Conservation (phyloP, 345 rosid species). For the Mercurialis annua region DNA sequence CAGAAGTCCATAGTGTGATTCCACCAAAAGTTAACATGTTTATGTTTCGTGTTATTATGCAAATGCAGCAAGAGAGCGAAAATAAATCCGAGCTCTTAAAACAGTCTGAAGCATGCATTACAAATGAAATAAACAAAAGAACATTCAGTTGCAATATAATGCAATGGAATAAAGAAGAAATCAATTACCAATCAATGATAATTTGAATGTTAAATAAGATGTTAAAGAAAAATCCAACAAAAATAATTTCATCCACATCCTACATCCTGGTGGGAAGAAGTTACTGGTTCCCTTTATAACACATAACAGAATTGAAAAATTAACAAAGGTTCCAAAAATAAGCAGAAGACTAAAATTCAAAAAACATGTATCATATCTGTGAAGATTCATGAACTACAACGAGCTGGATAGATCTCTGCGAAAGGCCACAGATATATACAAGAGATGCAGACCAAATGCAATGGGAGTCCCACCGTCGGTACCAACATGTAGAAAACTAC, state of each 20-base stretch:
- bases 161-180: conserved; percentile 9
- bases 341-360: conserved; percentile 24
- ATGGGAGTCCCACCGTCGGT: conserved; percentile 15
- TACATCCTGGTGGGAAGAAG: conserved; percentile 29
- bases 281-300: conserved; percentile 27
- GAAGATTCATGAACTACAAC: conserved; percentile 36
- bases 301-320: conserved; percentile 32
- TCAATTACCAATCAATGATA: conserved; percentile 21
- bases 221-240: conserved; percentile 23
- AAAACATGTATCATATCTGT: conserved; percentile 29
- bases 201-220: conserved; percentile 16
- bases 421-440: conserved; percentile 44
- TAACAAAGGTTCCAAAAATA: conserved; percentile 24
- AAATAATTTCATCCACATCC: conserved; percentile 38
- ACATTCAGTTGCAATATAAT: conserved; percentile 16
- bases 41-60: neutral
- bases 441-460: conserved; percentile 38
- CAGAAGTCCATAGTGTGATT: neutral
- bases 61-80: neutral
- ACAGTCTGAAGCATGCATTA: conserved; percentile 11
- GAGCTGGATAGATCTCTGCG: conserved; percentile 41
- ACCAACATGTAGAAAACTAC: conserved; percentile 39
- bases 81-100: neutral
- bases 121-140: neutral
- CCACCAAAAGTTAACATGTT: neutral